Evolutionary conservation across 1,284 basidiomycete species (phyloP), one percentile per base, ranked within the genome.

Genomic region (Cutaneotrichosporon mucoides): DNA sequence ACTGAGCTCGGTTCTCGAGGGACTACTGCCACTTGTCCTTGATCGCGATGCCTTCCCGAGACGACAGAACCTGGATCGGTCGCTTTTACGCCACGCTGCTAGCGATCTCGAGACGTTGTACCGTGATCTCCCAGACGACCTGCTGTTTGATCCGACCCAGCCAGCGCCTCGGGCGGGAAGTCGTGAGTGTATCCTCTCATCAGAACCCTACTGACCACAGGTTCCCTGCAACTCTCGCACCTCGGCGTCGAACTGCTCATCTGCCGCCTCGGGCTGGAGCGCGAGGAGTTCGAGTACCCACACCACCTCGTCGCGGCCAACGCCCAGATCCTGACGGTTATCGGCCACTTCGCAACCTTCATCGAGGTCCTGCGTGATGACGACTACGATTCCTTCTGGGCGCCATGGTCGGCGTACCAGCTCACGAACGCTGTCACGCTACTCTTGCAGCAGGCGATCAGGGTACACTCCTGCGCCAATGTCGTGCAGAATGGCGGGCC

Each of bases 201-300:
- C 12, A 13, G 4, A 13, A 3, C n/a, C 3, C 7, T 11, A 9
- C 41, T 44, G 10, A 52, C 37, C 2, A 4, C 35, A 60, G 54
- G 62, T 1, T 58, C 62, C 0, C 52, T 64, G 3, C 63, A 64
- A 36, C 59, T 64, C 5, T 47, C 57, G 1, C 63, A 64, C 34
- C 36, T 57, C 6, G 63, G 63, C 10, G 33, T 64, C n/a, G 54
- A 56, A 8, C 45, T 60, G 0, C 46, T 65, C 11, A 62, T 62
- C 53, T 60, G 60, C 45, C 63, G 63, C 5, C 50, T 65, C 4
- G 63, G 63, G 2, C 57, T 62, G 1, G 63, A 62, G 36, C 57
- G 58, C 33, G 63, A 62, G n/a, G 60, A 65, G 45, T 60, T 62
- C 47, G 15, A 44, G 6, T 50, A 55, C 2, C 46, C 53, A 1